Base-by-base conservation (phyloP, 176 grass and related monocot species). In the Pharus latifolius region DNA sequence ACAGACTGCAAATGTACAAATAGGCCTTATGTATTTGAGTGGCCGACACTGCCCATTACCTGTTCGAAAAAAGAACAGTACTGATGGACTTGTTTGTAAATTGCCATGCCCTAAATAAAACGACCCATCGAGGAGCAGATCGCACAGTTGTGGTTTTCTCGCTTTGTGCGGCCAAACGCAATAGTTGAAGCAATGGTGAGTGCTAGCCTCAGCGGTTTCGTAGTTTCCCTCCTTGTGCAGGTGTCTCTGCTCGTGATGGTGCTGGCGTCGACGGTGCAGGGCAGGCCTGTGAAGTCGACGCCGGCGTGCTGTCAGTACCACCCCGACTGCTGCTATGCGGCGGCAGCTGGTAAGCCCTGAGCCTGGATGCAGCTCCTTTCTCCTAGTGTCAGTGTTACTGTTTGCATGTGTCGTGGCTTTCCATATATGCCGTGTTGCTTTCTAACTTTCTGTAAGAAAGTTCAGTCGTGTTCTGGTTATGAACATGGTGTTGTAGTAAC, bases 161-260 rank as follows among this genome's bases (percentile, higher is more conserved):
- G 0, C n/a, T 0, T 9, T n/a, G 20, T 18, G 7, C 15, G 12
- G 28, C 3, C 19, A 14, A 50, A n/a, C n/a, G n/a, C n/a, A n/a
- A n/a, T n/a, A n/a, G n/a, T 22, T 13, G 1, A 26, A 27, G 25
- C 24, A 2, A 77, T 64, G 73, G 40, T n/a, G 49, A 32, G 1
- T 13, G 12, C 1, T 1, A 48, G n/a, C 49, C 38, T 64, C 40
- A 65, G 23, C 2, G 40, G 10, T 23, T n/a, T 77, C 23, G 48
- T 83, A 6, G 40, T 71, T n/a, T 9, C 71, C 45, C 3, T 83
- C 65, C 0, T 70, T 13, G 56, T 34, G 48, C 65, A 77, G 73
- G 38, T 63, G 5, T 70, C 37, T 17, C 23, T 83, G 48, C 18
- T 83, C n/a, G 10, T 71, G 65, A 51, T 61, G 2, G 71, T 77